Conservation (phyloP, 2,329 filamentous ascomycete species). For the Aciculosporium take region DNA sequence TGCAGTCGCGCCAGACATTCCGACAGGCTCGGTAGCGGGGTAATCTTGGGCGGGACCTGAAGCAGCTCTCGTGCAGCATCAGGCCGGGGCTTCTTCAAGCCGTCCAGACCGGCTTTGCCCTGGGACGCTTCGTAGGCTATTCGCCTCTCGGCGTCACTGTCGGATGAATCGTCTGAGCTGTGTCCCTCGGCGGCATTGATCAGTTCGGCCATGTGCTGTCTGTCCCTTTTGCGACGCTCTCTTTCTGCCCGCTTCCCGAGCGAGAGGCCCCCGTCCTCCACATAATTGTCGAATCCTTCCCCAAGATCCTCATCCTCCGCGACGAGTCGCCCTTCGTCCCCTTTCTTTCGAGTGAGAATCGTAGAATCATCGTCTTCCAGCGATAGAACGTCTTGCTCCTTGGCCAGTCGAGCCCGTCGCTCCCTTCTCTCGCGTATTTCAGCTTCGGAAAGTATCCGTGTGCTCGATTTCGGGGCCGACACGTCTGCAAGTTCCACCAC, state of each 20-base stretch:
- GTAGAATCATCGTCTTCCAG: conserved; percentile 44
- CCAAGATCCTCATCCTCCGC: conserved; percentile 83
- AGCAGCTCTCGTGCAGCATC: conserved; percentile 24
- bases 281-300: conserved; percentile 86
- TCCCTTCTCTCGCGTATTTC: conserved; percentile 89
- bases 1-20: conserved; percentile 52
- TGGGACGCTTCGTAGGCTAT: conserved; percentile 82
- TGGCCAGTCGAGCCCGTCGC: conserved; percentile 63
- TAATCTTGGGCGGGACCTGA: conserved; percentile 57
- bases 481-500: conserved; percentile 40
- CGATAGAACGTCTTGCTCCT: conserved; percentile 53
- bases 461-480: conserved; percentile 18
- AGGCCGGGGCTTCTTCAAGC: conserved; percentile 33
- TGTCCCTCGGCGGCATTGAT: conserved; percentile 66
- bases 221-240: conserved; percentile 50
- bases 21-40: conserved; percentile 59
- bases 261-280: conserved; percentile 68
- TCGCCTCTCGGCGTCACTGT: conserved; percentile 55
- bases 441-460: conserved; percentile 60
- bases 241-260: conserved; percentile 67
- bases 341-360: conserved; percentile 33
- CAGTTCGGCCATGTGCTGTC: conserved; percentile 67
- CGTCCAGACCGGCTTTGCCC: conserved; percentile 75
- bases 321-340: conserved; percentile 59
- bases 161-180: conserved; percentile 48